Conservation (phyloP, 2,329 filamentous ascomycete species). For the Proliferodiscus dingleyae region DNA sequence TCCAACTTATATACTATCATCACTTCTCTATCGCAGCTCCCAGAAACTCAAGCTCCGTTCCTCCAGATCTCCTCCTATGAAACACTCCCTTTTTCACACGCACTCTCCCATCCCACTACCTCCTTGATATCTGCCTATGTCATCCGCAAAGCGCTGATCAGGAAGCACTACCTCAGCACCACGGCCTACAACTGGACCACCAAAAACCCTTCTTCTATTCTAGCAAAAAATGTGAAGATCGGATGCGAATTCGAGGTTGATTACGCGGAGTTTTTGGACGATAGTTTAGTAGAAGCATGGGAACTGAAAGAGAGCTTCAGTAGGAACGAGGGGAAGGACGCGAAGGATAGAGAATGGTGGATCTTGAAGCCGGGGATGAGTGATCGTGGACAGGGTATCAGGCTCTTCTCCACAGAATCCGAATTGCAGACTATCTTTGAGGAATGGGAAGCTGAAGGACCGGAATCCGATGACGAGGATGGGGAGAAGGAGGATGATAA, state of each 20-base stretch:
- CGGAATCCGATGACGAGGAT: slow-evolving; percentile 62
- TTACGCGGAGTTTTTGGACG: slow-evolving; percentile 94
- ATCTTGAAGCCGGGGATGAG: slow-evolving; percentile 98
- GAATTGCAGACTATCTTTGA: slow-evolving; percentile 87
- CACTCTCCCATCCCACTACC: slow-evolving; percentile 54
- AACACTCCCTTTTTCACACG: slow-evolving; percentile 74
- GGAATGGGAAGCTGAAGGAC: slow-evolving; percentile 71
- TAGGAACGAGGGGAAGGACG: slow-evolving; percentile 51
- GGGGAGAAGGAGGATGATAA: slow-evolving; percentile 40
- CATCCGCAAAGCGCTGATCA: slow-evolving; percentile 91
- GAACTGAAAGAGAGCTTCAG: slow-evolving; percentile 77
- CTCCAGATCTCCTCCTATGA: slow-evolving; percentile 88
- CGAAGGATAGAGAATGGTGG: slow-evolving; percentile 73
- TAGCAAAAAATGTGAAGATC: slow-evolving; percentile 68
- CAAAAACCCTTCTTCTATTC: slow-evolving; percentile 69
- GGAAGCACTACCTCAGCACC: slow-evolving; percentile 87
- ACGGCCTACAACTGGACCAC: slow-evolving; percentile 81
- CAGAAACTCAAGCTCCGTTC: slow-evolving; percentile 16
- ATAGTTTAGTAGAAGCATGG: slow-evolving; percentile 84
- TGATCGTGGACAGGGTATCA: slow-evolving; percentile 88
- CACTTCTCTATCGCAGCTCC: slow-evolving; percentile 37
- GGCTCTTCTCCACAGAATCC: slow-evolving; percentile 79
- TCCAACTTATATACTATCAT: slow-evolving; percentile 50
- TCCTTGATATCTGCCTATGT: slow-evolving; percentile 83
- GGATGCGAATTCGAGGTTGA: slow-evolving; percentile 89